These are phyloP conservation scores for Chytridiales sp. DNA, from an alignment of 371 early-diverging fungal genomes.

Conservation along the genomic window DNA sequence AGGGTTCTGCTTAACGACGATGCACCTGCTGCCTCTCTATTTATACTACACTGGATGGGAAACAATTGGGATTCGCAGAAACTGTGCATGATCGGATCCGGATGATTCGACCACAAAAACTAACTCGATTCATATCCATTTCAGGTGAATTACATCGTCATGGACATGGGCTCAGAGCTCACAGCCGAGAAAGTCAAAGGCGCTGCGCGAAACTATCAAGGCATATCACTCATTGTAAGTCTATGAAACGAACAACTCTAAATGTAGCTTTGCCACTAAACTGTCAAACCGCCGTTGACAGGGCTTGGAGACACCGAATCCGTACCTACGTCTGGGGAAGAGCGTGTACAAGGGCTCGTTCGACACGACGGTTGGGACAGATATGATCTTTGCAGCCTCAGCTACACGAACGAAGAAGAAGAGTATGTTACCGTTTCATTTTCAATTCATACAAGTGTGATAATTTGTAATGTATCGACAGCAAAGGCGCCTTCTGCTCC, in stretches of 20 bases:
- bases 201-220: slow-evolving; percentile 21
- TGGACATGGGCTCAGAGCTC: slow-evolving; percentile 29
- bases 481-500: neutral
- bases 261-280: neutral
- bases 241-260: neutral
- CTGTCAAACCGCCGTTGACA: neutral
- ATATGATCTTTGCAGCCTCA: slow-evolving; percentile 37
- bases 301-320: slow-evolving; percentile 41
- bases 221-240: slow-evolving; percentile 34
- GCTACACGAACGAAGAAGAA: neutral
- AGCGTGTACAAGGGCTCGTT: slow-evolving; percentile 34
- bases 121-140: no score
- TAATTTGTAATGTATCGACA: neutral
- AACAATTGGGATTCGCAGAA: neutral
- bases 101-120: no score
- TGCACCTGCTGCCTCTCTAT: neutral
- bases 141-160: slow-evolving; percentile 19
- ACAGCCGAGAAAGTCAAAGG: slow-evolving; percentile 16
- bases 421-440: neutral
- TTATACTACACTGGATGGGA: neutral
- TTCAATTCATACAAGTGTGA: neutral
- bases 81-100: slow-evolving; percentile 9
- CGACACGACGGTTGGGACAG: slow-evolving; percentile 38
- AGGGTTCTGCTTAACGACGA: no score
- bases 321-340: slow-evolving; percentile 41